Percentiles rank a stretch among this genome's conserved stretches.
These are phyloP conservation scores for Colletotrichum karsti DNA, from an alignment of 2,329 filamentous ascomycete species.

Conservation along the genomic window DNA sequence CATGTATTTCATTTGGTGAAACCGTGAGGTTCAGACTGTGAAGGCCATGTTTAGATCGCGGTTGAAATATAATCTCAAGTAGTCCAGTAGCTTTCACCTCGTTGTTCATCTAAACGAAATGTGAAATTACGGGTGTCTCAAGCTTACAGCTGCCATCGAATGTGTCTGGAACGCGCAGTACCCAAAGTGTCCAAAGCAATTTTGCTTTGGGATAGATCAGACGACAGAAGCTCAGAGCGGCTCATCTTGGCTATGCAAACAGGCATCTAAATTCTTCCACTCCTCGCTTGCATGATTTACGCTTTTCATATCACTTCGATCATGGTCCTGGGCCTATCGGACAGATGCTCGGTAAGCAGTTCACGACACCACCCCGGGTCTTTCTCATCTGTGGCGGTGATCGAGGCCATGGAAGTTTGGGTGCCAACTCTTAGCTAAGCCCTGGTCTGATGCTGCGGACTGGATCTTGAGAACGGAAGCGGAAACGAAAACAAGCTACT, in stretches of 20 bases:
- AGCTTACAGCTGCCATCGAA: neutral
- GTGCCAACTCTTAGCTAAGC: neutral
- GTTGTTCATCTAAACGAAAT: neutral
- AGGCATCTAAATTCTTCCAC: neutral
- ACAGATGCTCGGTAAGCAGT: neutral
- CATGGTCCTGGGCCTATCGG: neutral
- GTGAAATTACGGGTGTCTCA: conserved; percentile 1
- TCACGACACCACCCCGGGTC: neutral
- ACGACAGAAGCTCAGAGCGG: neutral
- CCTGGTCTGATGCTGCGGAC: neutral
- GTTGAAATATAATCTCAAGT: too few relatives aligned
- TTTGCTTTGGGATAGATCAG: neutral
- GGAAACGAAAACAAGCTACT: neutral
- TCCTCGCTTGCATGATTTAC: neutral
- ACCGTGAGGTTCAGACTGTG: too few relatives aligned
- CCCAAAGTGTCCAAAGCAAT: neutral
- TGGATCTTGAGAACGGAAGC: neutral
- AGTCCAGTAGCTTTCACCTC: neutral
- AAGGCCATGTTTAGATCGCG: neutral
- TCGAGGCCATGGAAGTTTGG: neutral
- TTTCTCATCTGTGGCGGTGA: neutral
- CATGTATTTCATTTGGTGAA: too few relatives aligned
- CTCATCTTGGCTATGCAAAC: neutral
- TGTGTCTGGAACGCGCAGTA: neutral
- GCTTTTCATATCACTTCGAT: neutral